phyloP scores from a whole-genome alignment of 345 rosid genomes.

The Firmiana major region DNA sequence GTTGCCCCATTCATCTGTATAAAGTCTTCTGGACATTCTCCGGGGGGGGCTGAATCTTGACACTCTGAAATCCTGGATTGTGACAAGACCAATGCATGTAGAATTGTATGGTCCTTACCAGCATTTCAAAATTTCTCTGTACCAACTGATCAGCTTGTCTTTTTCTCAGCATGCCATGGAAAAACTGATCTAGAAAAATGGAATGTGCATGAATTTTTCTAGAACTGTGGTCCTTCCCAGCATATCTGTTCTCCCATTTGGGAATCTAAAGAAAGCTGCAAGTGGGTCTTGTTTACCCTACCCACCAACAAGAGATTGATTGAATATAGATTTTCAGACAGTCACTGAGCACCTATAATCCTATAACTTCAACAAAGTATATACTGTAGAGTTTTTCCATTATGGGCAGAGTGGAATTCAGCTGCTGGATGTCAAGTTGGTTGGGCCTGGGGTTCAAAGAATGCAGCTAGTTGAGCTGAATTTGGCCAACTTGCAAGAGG shows the following conservation, averaged over 20 bases:
- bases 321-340: not conserved
- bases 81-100: not conserved
- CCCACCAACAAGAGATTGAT: slow-evolving; percentile 14
- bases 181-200: not conserved
- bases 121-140: not conserved
- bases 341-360: not conserved
- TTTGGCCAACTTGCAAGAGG: slow-evolving; percentile 20
- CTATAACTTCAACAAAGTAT: not conserved
- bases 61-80: not conserved
- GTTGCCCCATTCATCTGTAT: not conserved
- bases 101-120: not conserved
- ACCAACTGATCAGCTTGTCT: not conserved
- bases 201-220: not conserved
- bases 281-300: slow-evolving; percentile 1
- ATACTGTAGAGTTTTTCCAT: not conserved
- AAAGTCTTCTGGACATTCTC: not conserved
- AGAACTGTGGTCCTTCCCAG: slow-evolving; percentile 15
- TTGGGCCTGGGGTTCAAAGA: not conserved
- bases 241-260: not conserved
- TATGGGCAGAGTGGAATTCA: slow-evolving; percentile 20
- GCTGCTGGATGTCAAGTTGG: not conserved
- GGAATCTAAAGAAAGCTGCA: slow-evolving; percentile 8
- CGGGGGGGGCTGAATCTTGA: not conserved
- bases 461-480: slow-evolving; percentile 2
- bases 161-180: not conserved